A percentile compares a stretch with the other conserved stretches of the same genome.
Conservation (phyloP, 192 early-diverging fungal genomes). For the Chytriomyces confervae region DNA sequence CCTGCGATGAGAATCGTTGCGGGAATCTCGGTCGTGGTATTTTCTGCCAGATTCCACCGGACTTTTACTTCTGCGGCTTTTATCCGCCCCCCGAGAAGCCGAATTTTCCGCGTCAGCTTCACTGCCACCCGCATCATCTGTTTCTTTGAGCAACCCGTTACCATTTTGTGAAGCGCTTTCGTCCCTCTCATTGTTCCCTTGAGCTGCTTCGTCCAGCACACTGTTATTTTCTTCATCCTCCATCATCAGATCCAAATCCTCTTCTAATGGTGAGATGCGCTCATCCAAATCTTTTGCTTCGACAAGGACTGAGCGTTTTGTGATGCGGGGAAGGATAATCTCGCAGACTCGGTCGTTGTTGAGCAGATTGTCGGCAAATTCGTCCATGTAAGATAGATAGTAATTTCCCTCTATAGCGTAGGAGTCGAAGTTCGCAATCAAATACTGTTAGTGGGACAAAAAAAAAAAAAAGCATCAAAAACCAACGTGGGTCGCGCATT, state of each 20-base stretch:
- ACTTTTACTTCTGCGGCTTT: too few species aligned
- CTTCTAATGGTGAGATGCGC: slow-evolving; percentile 76
- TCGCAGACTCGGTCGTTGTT: slow-evolving; percentile 81
- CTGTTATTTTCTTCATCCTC: slow-evolving; percentile 30
- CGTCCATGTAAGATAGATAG: slow-evolving; percentile 79
- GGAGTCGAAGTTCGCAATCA: too few species aligned
- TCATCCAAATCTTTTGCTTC: slow-evolving; percentile 84
- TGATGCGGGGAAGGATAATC: slow-evolving; percentile 85
- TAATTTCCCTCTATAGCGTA: slow-evolving; percentile 49
- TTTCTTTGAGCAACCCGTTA: neutral
- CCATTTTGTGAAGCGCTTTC: neutral
- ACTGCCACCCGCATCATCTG: neutral
- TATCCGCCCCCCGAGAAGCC: too few species aligned
- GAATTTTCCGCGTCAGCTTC: too few species aligned
- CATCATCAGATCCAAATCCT: slow-evolving; percentile 52
- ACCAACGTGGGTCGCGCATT: slow-evolving; percentile 40
- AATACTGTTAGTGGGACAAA: slow-evolving; percentile 42
- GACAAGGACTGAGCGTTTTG: slow-evolving; percentile 80
- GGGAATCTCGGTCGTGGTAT: too few species aligned
- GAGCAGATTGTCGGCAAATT: slow-evolving; percentile 88
- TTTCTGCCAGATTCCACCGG: too few species aligned
- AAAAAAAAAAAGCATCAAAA: slow-evolving; percentile 7
- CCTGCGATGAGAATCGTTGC: too few species aligned
- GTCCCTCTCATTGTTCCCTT: slow-evolving; percentile 20
- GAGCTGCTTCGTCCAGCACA: neutral